Conservation (phyloP, 106 monocot species). For the Iris macrosiphon region DNA sequence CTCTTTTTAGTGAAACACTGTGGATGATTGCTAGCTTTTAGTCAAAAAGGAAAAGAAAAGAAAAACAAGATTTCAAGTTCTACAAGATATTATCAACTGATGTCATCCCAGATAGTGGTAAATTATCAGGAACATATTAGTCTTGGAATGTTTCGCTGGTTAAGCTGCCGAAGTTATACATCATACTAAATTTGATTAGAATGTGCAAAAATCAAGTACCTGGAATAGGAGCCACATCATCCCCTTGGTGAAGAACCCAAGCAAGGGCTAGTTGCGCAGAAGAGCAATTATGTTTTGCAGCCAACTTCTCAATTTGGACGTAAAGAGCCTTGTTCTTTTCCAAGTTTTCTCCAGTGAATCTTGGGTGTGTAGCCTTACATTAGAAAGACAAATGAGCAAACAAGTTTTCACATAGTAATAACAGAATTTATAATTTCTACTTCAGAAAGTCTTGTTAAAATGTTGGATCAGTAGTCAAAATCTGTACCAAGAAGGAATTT, state of each 20-base stretch:
- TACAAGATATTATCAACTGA: too few relatives aligned
- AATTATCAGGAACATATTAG: too few relatives aligned
- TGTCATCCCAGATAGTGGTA: too few relatives aligned
- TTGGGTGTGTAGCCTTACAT: conserved; percentile 16
- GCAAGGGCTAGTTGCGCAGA: conserved; percentile 45
- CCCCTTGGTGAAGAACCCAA: conserved; percentile 37
- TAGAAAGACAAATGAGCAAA: neutral
- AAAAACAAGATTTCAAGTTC: too few relatives aligned
- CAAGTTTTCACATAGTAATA: neutral
- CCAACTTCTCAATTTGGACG: conserved; percentile 11
- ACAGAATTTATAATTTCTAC: too few relatives aligned
- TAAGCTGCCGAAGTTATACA: too few relatives aligned
- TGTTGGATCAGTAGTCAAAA: neutral
- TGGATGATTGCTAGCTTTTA: too few relatives aligned
- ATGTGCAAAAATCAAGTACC: conserved; percentile 9
- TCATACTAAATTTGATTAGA: too few relatives aligned
- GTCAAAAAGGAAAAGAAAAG: too few relatives aligned
- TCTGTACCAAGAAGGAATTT: conserved; percentile 8
- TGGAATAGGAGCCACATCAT: conserved; percentile 41
- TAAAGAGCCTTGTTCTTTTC: conserved; percentile 32
- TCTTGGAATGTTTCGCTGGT: too few relatives aligned
- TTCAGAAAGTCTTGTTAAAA: neutral
- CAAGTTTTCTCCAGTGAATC: conserved; percentile 28
- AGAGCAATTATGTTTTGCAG: conserved; percentile 27
- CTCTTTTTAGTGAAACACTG: too few relatives aligned